A percentile compares a stretch with the other conserved stretches of the same genome.
These are phyloP conservation scores for Claviceps maximensis DNA, from an alignment of 2,329 filamentous ascomycete species.

Conservation along the genomic window DNA sequence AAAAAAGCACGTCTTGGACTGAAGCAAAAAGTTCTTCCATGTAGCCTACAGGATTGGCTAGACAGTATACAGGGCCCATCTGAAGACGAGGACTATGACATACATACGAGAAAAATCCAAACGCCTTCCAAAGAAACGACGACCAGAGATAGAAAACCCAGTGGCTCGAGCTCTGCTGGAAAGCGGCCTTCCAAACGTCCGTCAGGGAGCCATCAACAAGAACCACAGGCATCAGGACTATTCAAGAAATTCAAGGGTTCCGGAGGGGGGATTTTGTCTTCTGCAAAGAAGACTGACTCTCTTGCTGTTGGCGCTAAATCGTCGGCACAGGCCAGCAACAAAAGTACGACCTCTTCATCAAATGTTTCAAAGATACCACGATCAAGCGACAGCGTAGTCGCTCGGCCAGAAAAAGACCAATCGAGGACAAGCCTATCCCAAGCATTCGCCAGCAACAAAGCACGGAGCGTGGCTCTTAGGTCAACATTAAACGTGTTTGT, in stretches of 20 bases:
- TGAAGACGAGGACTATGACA: conserved; percentile 1
- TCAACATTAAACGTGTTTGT: conserved; percentile 30
- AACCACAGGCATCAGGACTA: background rate
- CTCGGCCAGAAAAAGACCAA: background rate
- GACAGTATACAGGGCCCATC: background rate
- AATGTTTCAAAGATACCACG: background rate
- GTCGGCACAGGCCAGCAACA: background rate
- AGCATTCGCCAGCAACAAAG: background rate
- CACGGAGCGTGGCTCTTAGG: background rate
- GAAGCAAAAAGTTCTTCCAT: conserved; percentile 3
- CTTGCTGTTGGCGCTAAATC: background rate
- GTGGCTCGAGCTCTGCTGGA: background rate
- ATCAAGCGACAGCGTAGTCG: background rate
- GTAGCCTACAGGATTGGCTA: conserved; percentile 2
- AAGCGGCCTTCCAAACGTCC: background rate
- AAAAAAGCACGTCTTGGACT: conserved; percentile 26
- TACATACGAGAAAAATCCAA: background rate
- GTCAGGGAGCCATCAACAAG: background rate
- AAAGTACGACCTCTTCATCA: background rate
- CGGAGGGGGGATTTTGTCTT: background rate
- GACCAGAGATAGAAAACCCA: background rate
- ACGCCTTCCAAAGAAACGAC: background rate
- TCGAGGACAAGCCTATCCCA: background rate
- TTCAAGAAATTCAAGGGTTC: background rate
- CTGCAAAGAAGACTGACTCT: background rate